Base-by-base conservation (phyloP, 164 flowering plant genomes). In the Aristolochia contorta region DNA sequence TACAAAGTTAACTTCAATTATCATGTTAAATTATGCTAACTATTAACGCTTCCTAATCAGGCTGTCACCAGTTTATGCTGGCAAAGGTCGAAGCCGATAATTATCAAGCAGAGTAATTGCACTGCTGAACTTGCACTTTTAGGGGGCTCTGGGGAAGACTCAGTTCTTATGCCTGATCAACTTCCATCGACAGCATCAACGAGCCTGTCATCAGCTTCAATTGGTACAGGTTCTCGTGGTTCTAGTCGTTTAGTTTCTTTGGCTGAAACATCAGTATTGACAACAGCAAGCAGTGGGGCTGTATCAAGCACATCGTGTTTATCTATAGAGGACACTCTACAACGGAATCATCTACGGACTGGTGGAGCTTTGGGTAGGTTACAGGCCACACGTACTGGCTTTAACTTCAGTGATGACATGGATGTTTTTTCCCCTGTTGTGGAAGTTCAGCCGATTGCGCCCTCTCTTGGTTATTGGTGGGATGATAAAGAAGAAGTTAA, bases 161-260 rank as follows among this genome's bases (percentile, higher is more conserved):
- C 97, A 55, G 65, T 89, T 52, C 88, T 94, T 56, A 94, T 94
- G 97, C 99, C 99, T 25, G 99, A 94, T 65, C 99, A 95, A 24
- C 95, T 86, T 72, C 97, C 96, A 64, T 85, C 97, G 45, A 58
- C 74, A 62, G 52, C 89, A 49, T 79, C 87, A 65, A 76, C 89
- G 59, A 74, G 74, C 61, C 62, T 69, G 68, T 73, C 98, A 58
- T 64, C 69, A 22, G 62, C 79, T 33, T 66, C 80, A 41, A 18
- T 78, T 20, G 56, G 70, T 41, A 58, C 81, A 30, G 74, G 83
- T 60, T 72, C 82, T 67, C 81, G 91, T 60, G 75, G 69, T 68
- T 30, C 71, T 64, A 70, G 77, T 30, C 84, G 78, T 45, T 68
- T 75, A 46, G 74, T 76, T 53, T 52, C 73, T 56, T 57, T 78